A percentile compares a stretch with the other conserved stretches of the same genome.
Conservation (phyloP, 305 asterid species). For the Solanum aculeatissimum region DNA sequence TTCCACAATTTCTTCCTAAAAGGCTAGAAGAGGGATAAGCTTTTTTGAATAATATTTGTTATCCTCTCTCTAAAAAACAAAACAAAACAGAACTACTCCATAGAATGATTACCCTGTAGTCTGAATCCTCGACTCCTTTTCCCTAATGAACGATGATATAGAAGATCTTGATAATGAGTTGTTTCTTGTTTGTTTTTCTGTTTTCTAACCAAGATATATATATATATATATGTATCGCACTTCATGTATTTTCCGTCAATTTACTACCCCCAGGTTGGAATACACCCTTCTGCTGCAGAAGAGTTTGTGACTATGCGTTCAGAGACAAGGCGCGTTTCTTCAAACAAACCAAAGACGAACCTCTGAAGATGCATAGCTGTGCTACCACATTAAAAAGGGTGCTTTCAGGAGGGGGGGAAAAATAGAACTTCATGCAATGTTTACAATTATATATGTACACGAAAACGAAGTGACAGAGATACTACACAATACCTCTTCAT, state of each 20-base stretch:
- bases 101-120: background rate
- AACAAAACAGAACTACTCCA: background rate
- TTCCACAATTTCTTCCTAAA: background rate
- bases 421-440: background rate
- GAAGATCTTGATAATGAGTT: background rate
- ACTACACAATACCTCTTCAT: background rate
- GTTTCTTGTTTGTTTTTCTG: background rate
- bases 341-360: constrained; percentile 61
- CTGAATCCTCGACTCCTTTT: background rate
- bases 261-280: constrained; percentile 49
- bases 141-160: background rate
- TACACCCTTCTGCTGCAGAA: constrained; percentile 98
- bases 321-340: constrained; percentile 45
- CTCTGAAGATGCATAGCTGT: constrained; percentile 15
- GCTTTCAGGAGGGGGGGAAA: background rate
- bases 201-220: background rate
- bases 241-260: background rate
- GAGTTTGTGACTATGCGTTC: constrained; percentile 95
- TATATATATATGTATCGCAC: background rate
- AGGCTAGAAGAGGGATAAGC: background rate
- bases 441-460: background rate
- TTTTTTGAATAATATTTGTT: background rate
- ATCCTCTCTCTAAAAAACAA: background rate
- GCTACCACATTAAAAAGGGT: background rate
- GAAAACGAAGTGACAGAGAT: background rate